Evolutionary conservation across 2,329 filamentous ascomycete species (phyloP).

Genomic region (Fusarium sp.): DNA sequence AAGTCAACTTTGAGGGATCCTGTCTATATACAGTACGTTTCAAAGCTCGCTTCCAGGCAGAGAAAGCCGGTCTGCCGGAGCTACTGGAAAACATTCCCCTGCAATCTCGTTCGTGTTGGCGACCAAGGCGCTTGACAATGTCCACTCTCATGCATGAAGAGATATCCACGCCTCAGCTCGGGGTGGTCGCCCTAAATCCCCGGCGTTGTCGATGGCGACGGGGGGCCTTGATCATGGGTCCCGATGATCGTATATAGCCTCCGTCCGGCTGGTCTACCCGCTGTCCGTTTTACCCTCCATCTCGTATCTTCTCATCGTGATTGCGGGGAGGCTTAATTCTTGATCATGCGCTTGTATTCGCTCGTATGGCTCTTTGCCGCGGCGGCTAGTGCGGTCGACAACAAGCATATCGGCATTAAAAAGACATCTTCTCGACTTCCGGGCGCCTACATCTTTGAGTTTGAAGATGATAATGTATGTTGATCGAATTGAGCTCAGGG

Average conservation of each 20-base stretch:
- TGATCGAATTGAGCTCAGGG: background rate
- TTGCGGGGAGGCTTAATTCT: constrained; percentile 14
- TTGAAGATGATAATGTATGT: constrained; percentile 61
- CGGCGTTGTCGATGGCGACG: constrained; percentile 5
- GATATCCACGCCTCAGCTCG: constrained; percentile 11
- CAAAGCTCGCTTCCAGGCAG: background rate
- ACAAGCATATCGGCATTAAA: constrained; percentile 39
- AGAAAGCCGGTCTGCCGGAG: background rate
- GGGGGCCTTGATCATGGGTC: background rate
- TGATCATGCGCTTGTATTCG: constrained; percentile 45
- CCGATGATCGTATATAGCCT: constrained; percentile 31
- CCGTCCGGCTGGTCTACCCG: background rate
- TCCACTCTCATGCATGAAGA: constrained; percentile 23
- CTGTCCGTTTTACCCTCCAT: background rate
- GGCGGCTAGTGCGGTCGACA: constrained; percentile 45
- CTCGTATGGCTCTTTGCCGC: constrained; percentile 52
- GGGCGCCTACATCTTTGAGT: constrained; percentile 66
- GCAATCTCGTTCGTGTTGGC: constrained; percentile 11
- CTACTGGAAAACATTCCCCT: background rate
- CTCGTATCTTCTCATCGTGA: constrained; percentile 17
- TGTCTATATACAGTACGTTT: background rate
- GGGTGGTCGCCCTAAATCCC: constrained; percentile 3
- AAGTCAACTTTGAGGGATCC: background rate
- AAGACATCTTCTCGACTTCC: constrained; percentile 48
- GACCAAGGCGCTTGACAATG: background rate